A percentile compares a stretch with the other conserved stretches of the same genome.
phyloP scores from a whole-genome alignment of 2,329 filamentous ascomycete species.

The Dothideomycetes sp. region DNA sequence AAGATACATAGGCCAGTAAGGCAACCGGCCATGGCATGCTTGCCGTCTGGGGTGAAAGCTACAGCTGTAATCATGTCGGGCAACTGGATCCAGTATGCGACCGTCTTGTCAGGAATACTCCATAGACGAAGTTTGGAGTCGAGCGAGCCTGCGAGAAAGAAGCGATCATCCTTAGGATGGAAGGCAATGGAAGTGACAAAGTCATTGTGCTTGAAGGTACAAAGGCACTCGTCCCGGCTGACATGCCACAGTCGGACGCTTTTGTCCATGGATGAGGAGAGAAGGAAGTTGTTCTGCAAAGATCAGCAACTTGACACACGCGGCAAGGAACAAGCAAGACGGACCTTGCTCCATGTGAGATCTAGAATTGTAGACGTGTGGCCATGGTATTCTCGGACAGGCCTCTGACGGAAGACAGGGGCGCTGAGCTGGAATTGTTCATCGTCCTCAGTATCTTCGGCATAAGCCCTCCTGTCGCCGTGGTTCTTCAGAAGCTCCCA shows the following conservation, averaged over 20 bases:
- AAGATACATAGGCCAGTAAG: conserved; percentile 79
- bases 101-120: conserved; percentile 95
- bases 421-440: conserved; percentile 58
- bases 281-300: conserved; percentile 73
- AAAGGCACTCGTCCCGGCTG: conserved; percentile 74
- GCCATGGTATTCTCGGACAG: conserved; percentile 68
- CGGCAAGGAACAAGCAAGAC: too few species aligned
- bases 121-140: conserved; percentile 83
- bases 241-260: conserved; percentile 92
- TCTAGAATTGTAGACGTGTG: conserved; percentile 83
- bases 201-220: conserved; percentile 88
- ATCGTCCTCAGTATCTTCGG: conserved; percentile 48
- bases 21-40: conserved; percentile 78
- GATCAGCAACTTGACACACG: not conserved
- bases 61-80: conserved; percentile 90
- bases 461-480: conserved; percentile 58
- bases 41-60: conserved; percentile 86
- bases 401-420: conserved; percentile 77
- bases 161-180: conserved; percentile 88
- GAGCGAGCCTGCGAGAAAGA: conserved; percentile 88
- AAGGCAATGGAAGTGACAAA: conserved; percentile 93
- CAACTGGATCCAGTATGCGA: conserved; percentile 69
- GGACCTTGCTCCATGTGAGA: conserved; percentile 86
- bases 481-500: conserved; percentile 79
- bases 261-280: conserved; percentile 97